Evolutionary conservation across 345 rosid species (phyloP).

Genomic region (Brassica cretica): DNA sequence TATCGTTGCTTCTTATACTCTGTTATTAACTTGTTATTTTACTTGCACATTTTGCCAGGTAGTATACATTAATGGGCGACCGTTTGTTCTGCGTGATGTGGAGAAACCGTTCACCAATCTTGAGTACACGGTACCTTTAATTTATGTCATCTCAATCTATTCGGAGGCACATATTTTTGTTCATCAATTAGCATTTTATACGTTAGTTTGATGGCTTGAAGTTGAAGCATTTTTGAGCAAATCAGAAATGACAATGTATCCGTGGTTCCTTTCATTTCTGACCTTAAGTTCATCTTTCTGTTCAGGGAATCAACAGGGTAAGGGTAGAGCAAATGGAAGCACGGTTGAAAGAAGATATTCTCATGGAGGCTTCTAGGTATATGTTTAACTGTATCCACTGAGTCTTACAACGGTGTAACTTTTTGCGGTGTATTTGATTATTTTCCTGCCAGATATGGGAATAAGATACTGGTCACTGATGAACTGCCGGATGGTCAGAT

Average conservation of each 20-base stretch:
- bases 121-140: constrained; percentile 74
- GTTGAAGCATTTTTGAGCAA: neutral
- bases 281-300: constrained; percentile 21
- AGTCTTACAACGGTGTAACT: constrained; percentile 23
- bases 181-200: neutral
- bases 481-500: constrained; percentile 98
- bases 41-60: constrained; percentile 55
- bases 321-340: constrained; percentile 98
- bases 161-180: neutral
- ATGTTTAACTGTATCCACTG: neutral
- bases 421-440: constrained; percentile 24
- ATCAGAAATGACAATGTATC: neutral
- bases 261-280: constrained; percentile 16
- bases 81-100: constrained; percentile 95
- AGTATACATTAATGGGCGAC: constrained; percentile 87
- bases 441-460: constrained; percentile 74
- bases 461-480: constrained; percentile 97
- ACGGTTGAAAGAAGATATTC: constrained; percentile 84
- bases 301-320: constrained; percentile 83
- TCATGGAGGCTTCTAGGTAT: constrained; percentile 89
- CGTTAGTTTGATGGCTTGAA: neutral
- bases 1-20: neutral
- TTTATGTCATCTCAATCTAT: neutral
- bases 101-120: constrained; percentile 97
- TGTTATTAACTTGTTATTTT: constrained; percentile 11